These are phyloP conservation scores for Silene noctiflora DNA, from an alignment of 179 eudicot species.

Conservation along the genomic window DNA sequence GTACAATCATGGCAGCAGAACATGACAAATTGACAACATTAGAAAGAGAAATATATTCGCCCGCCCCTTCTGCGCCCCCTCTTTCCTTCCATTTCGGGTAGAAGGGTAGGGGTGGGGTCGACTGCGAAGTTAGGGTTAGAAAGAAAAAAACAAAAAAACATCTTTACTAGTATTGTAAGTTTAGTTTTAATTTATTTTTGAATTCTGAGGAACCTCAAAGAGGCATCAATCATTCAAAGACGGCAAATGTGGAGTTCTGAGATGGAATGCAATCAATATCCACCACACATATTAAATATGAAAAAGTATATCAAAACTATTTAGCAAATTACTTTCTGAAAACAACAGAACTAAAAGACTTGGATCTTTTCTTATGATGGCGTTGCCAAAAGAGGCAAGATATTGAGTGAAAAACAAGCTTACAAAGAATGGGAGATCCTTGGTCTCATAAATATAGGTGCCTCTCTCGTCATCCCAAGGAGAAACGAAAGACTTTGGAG, in stretches of 20 bases:
- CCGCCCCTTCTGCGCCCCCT: not conserved
- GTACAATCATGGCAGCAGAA: not conserved
- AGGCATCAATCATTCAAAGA: not conserved
- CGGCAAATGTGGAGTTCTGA: not conserved
- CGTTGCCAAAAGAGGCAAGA: slow-evolving; percentile 1
- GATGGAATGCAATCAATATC: not conserved
- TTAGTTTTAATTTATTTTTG: not conserved
- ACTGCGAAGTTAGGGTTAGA: not conserved
- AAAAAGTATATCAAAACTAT: not conserved
- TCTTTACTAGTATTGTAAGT: not conserved
- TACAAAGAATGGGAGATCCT: slow-evolving; percentile 98
- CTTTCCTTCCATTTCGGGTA: not conserved
- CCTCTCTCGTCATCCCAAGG: slow-evolving; percentile 64
- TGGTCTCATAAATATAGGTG: slow-evolving; percentile 64
- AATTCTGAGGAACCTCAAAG: not conserved
- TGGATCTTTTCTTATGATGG: not conserved
- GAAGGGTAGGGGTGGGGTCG: not conserved
- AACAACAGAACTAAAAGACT: not conserved
- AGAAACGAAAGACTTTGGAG: slow-evolving; percentile 88
- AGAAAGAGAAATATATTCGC: not conserved
- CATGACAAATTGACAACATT: not conserved
- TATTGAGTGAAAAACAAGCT: slow-evolving; percentile 29
- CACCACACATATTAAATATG: not conserved
- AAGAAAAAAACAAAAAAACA: not conserved
- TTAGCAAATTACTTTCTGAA: not conserved